Evolutionary conservation across 345 rosid species (phyloP), one percentile per base, ranked within the genome.

Genomic region (Ailanthus altissimus): DNA sequence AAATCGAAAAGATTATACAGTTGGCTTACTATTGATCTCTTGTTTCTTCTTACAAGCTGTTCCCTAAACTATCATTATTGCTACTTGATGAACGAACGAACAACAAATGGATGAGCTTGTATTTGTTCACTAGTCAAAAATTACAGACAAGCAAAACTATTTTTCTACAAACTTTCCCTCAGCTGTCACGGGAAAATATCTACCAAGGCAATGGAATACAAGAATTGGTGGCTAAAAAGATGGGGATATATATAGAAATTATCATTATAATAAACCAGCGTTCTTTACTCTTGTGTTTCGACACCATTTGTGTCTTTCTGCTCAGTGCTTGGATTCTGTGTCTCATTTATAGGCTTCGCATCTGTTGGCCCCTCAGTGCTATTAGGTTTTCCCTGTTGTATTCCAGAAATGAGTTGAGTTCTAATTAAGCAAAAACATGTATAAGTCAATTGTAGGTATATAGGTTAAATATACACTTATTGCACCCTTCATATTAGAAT

Each of bases 341-440:
- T 85, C 81, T 85, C 90, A 2, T 75, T 53, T 9, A 88, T 61
- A 45, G 90, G 69, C 83, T 91, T 94, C 80, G 61, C 91, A 32
- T 88, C 87, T 42, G 47, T 78, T 12, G 80, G 75, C 72, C 65
- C 85, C 5, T 87, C 90, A 21, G 16, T 75, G 65, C 64, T 71
- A 46, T 75, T 14, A 9, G 89, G 65, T 57, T 87, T 91, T 8
- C 86, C 97, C 91, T 85, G 85, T 65, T 63, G 79, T 62, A 57
- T 70, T 70, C 38, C 45, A 75, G 12, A 78, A 75, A 53, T 61
- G 45, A 4, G 58, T 20, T 73, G 20, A 51, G 45, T 63, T 6
- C 10, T 63, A 16, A 28, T 49, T 20, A 8, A 32, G 26, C 32
- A 1, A 46, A 23, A 72, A 57, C 32, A 36, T 26, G 45, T 49